phyloP scores from a whole-genome alignment of 1,284 basidiomycete genomes.

The Somion occarium region DNA sequence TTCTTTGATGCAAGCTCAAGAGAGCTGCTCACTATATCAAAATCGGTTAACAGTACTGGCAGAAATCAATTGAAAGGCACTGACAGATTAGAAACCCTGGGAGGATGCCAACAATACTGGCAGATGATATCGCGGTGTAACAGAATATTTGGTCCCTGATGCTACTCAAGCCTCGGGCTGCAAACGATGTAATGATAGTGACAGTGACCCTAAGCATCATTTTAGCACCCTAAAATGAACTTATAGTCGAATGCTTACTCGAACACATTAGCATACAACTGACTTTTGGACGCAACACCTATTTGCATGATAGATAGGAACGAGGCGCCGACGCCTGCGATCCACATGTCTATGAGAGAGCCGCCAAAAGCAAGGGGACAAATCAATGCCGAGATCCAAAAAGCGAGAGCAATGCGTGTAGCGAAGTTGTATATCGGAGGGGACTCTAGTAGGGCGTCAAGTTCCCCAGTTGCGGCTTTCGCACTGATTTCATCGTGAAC shows the following conservation, averaged over 20 bases:
- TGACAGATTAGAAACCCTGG: slow-evolving; percentile 80
- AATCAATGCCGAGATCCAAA: slow-evolving; percentile 68
- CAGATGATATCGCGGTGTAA: slow-evolving; percentile 82
- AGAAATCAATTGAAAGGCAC: slow-evolving; percentile 22
- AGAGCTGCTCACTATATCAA: slow-evolving; percentile 69
- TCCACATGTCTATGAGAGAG: slow-evolving; percentile 78
- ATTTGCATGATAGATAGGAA: slow-evolving; percentile 68
- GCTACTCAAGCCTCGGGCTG: slow-evolving; percentile 73
- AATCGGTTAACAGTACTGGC: slow-evolving; percentile 13
- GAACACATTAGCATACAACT: slow-evolving; percentile 83
- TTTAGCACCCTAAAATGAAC: slow-evolving; percentile 1
- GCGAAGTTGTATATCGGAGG: slow-evolving; percentile 55
- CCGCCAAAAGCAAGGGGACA: slow-evolving; percentile 84
- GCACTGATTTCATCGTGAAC: slow-evolving; percentile 85
- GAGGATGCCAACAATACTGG: slow-evolving; percentile 77
- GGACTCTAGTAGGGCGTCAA: slow-evolving; percentile 45
- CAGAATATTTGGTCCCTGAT: slow-evolving; percentile 75
- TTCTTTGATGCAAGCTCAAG: slow-evolving; percentile 87
- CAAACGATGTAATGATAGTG: slow-evolving; percentile 77
- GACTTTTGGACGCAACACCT: slow-evolving; percentile 64
- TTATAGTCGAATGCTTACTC: slow-evolving; percentile 52
- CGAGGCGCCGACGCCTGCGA: slow-evolving; percentile 65
- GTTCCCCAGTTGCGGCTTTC: slow-evolving; percentile 51
- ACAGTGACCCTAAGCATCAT: slow-evolving; percentile 61
- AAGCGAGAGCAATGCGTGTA: slow-evolving; percentile 63